Evolutionary conservation across 2,329 filamentous ascomycete genomes (phyloP), one percentile per base, ranked within the genome.

Genomic region (Botrytis aclada): DNA sequence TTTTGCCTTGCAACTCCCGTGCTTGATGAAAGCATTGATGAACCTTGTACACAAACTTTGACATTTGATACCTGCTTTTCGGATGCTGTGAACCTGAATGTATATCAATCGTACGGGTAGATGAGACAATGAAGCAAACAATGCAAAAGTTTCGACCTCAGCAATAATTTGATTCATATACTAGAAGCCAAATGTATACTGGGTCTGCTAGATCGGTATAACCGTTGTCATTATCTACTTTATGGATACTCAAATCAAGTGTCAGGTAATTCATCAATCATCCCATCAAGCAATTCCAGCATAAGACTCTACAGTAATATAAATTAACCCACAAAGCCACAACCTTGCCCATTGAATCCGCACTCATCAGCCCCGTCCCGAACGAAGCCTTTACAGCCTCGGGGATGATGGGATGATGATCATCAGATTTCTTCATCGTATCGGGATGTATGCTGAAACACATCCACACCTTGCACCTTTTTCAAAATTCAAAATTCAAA

Each of bases 41-140:
- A 66, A 45, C 34, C 62, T 34, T 67, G 70, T 69, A 45, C 29
- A 60, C 12, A 37, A 43, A 54, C n/a, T 58, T 47, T 65, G 41
- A 72, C 16, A 34, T 43, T 43, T 58, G 47, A 56, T 67, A 56
- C 29, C 47, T 67, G 34, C 25, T 51, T 56, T 41, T 67, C 29
- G 16, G 65, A 56, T 20, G 37, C 25, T 20, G 47, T 56, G 47
- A 41, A 56, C 10, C 34, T 56, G 47, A 41, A 56, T 54, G 10
- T 32, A 18, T 22, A 41, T 37, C 45, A 32, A 70, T 39, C 41
- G 20, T 37, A 51, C 39, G 69, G 41, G 58, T 62, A 51, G 69
- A 45, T 64, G 58, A 70, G 58, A 70, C 69, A 70, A 37, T 54
- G 56, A 63, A 63, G 43, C 56, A 62, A 45, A 39, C 43, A 22